Base-by-base conservation (phyloP, 2,329 filamentous ascomycete genomes). In the Macrophomina phaseolina region DNA sequence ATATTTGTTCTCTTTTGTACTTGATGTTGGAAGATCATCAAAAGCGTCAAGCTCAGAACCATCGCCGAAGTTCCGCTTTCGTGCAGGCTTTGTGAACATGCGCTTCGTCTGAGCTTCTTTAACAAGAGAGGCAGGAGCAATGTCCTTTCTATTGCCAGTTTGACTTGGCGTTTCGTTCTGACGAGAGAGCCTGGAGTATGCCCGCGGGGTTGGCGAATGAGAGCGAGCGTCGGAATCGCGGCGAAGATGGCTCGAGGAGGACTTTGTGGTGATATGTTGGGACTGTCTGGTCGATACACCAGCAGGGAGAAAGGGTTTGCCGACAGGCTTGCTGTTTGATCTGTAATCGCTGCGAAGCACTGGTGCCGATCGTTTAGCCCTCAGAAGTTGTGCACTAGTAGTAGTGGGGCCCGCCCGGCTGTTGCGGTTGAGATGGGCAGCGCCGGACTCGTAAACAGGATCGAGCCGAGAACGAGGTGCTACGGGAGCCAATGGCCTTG, bases 41-140 rank as follows among this genome's bases (percentile, higher is more conserved):
- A 99, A 98, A 2, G 87, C 89, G 71, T 98, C 94, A 40, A 99
- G 84, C 78, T 99, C 95, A 68, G 90, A 91, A 16, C 95, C 95
- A 77, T 97, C 93, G 12, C 95, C 95, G 80, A 96, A 99, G 73
- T 92, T 88, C 53, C 89, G 86, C 68, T 84, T 83, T 48, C 88
- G 85, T 42, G 87, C 84, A 3, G 93, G 93, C 76, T 90, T 91
- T 69, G 87, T 94, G 67, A 97, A 81, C 55, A 90, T 89, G 70
- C 90, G 88, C 82, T 90, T 91, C 6, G 85, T 81, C 60, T 85
- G 82, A 64, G 86, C 85, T 68, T 84, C 81, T 53, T 81, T 79
- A 61, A 82, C 78, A 36, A 86, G 75, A 23, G 82, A 78, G 64
- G 85, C 83, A 34, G 84, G 80, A 61, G 83, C 84, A 65, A 83